These are phyloP conservation scores for Leccinum ochraceum DNA, from an alignment of 768 basidiomycete genomes.

Conservation along the genomic window DNA sequence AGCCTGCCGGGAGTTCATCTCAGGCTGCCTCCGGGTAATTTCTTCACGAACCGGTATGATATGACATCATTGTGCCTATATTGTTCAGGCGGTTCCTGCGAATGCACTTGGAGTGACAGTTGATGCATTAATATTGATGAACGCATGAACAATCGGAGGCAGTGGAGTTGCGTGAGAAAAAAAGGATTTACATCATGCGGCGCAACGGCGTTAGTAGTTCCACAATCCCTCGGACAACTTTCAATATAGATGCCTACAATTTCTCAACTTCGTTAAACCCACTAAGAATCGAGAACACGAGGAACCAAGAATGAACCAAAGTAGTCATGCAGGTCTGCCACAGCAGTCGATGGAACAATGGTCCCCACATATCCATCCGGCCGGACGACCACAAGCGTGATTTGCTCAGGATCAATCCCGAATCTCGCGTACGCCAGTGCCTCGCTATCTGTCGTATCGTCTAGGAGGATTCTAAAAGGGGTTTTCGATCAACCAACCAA, in stretches of 20 bases:
- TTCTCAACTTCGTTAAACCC: neutral
- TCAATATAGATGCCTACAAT: too few relatives aligned
- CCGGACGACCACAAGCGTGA: slow-evolving; percentile 39
- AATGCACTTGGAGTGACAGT: neutral
- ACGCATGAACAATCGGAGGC: too few relatives aligned
- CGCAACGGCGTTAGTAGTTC: too few relatives aligned
- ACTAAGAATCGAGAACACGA: neutral
- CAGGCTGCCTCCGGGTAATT: neutral
- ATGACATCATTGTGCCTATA: too few relatives aligned
- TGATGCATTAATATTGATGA: neutral
- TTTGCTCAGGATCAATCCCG: slow-evolving; percentile 31
- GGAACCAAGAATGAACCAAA: slow-evolving; percentile 38
- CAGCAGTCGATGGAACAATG: slow-evolving; percentile 27
- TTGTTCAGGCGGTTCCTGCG: neutral
- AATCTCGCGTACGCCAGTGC: slow-evolving; percentile 37
- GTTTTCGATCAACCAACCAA: neutral
- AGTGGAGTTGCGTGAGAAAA: too few relatives aligned
- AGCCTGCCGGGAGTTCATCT: neutral
- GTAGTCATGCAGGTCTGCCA: slow-evolving; percentile 44
- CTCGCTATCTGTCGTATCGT: slow-evolving; percentile 32
- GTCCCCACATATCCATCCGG: slow-evolving; percentile 44
- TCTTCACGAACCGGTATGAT: neutral
- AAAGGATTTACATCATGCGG: too few relatives aligned
- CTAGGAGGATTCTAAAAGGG: slow-evolving; percentile 34
- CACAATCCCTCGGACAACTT: too few relatives aligned